A percentile compares a stretch with the other conserved stretches of the same genome.
Conservation (phyloP, 306 rosid genomes). For the Cyclanthera cordifolia region DNA sequence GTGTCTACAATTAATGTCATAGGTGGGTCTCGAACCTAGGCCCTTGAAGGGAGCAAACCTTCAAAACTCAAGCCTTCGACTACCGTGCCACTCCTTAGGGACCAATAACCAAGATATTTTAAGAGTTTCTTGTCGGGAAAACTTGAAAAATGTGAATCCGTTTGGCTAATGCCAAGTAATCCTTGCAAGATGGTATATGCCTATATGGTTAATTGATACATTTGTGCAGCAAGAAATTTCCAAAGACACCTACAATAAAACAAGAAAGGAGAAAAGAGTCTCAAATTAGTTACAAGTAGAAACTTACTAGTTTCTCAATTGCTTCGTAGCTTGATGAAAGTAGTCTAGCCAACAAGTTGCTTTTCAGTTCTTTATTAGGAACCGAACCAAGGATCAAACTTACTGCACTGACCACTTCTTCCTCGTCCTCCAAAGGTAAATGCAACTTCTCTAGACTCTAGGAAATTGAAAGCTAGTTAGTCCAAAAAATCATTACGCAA, state of each 20-base stretch:
- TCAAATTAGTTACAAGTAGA: conserved; percentile 7
- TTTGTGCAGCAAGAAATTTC: neutral
- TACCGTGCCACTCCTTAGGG: no score
- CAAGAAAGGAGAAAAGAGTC: conserved; percentile 16
- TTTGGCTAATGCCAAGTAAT: neutral
- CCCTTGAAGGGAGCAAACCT: no score
- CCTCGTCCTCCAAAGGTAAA: conserved; percentile 87
- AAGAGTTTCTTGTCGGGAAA: neutral
- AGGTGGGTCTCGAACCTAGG: no score
- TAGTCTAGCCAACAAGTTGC: conserved; percentile 67
- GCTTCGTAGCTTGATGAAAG: conserved; percentile 85
- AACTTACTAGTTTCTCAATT: conserved; percentile 79
- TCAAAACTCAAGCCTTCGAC: no score
- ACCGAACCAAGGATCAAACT: conserved; percentile 73
- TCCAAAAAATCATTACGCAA: neutral
- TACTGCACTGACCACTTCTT: conserved; percentile 77
- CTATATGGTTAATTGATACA: neutral
- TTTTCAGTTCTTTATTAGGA: conserved; percentile 66
- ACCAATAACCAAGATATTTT: no score
- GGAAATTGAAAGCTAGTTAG: conserved; percentile 13
- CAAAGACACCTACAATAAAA: conserved; percentile 13
- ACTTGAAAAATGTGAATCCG: neutral
- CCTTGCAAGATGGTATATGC: neutral
- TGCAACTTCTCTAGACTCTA: conserved; percentile 76
- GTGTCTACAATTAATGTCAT: no score